Conservation (phyloP, 2,329 filamentous ascomycete genomes). For the Talaromyces sp. region DNA sequence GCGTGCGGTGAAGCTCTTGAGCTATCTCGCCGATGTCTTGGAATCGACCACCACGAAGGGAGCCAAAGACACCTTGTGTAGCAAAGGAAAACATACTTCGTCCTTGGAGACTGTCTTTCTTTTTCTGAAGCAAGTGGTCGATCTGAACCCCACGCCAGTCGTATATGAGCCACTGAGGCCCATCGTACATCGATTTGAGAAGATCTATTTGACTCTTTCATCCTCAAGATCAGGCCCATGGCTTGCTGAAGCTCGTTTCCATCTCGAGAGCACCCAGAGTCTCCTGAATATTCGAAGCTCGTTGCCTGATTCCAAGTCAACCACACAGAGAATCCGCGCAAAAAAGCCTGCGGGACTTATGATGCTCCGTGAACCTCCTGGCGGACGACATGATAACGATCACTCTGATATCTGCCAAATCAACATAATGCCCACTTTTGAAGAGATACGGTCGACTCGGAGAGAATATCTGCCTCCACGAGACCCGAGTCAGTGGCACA, state of each 20-base stretch:
- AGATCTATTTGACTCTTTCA: slow-evolving; percentile 4
- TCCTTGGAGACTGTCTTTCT: slow-evolving; percentile 5
- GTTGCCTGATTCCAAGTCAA: slow-evolving; percentile 6
- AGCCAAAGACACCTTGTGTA: slow-evolving; percentile 12
- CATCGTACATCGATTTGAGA: slow-evolving; percentile 2
- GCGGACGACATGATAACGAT: slow-evolving; percentile 34
- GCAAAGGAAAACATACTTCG: slow-evolving; percentile 11
- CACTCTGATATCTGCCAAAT: slow-evolving; percentile 26
- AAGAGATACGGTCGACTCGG: slow-evolving; percentile 25
- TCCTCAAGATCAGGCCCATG: background rate
- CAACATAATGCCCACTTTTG: slow-evolving; percentile 28
- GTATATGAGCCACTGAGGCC: slow-evolving; percentile 10
- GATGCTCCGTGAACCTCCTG: slow-evolving; percentile 14
- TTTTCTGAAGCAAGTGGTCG: slow-evolving; percentile 9
- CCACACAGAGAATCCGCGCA: background rate
- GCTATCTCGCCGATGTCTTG: background rate
- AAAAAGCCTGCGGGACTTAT: slow-evolving; percentile 11
- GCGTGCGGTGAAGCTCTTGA: background rate
- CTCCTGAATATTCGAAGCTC: slow-evolving; percentile 17
- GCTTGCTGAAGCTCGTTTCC: slow-evolving; percentile 1
- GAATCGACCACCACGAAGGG: background rate
- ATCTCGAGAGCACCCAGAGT: slow-evolving; percentile 8
- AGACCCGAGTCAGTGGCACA: slow-evolving; percentile 23
- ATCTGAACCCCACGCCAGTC: slow-evolving; percentile 10
- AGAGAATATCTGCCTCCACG: slow-evolving; percentile 29